Conservation (phyloP, 306 rosid species). For the Trichosanthes cucumerina region DNA sequence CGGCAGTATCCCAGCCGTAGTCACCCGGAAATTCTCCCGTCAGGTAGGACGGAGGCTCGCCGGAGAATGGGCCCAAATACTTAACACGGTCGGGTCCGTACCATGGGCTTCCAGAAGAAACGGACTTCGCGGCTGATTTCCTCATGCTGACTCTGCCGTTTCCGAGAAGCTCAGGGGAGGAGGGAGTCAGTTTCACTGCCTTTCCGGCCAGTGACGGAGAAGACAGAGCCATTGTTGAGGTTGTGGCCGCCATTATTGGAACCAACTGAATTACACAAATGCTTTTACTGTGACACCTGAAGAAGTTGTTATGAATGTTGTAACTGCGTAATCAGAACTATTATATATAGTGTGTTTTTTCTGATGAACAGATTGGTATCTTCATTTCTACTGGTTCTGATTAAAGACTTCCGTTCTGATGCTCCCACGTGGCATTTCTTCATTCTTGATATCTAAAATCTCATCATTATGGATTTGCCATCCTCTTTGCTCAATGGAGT, state of each 20-base stretch:
- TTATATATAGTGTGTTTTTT: too few species aligned
- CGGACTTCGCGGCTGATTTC: neutral
- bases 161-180: constrained; percentile 2
- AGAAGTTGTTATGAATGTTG: too few species aligned
- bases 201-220: constrained; percentile 14
- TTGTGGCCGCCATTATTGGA: constrained; percentile 14
- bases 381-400: too few species aligned
- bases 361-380: too few species aligned
- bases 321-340: too few species aligned
- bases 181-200: constrained; percentile 9
- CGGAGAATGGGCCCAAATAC: constrained; percentile 87
- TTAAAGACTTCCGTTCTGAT: too few species aligned
- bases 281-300: too few species aligned
- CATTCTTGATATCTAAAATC: too few species aligned
- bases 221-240: constrained; percentile 14
- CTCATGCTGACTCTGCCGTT: constrained; percentile 15
- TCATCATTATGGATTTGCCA: too few species aligned
- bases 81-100: constrained; percentile 29
- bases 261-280: too few species aligned
- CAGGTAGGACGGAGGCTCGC: constrained; percentile 71
- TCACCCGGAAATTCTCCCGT: constrained; percentile 74
- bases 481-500: too few species aligned
- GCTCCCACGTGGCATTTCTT: too few species aligned
- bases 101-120: constrained; percentile 16
- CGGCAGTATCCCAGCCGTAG: constrained; percentile 90